A percentile compares a stretch with the other conserved stretches of the same genome.
phyloP scores from a whole-genome alignment of 306 rosid genomes.

The Urtica urens region DNA sequence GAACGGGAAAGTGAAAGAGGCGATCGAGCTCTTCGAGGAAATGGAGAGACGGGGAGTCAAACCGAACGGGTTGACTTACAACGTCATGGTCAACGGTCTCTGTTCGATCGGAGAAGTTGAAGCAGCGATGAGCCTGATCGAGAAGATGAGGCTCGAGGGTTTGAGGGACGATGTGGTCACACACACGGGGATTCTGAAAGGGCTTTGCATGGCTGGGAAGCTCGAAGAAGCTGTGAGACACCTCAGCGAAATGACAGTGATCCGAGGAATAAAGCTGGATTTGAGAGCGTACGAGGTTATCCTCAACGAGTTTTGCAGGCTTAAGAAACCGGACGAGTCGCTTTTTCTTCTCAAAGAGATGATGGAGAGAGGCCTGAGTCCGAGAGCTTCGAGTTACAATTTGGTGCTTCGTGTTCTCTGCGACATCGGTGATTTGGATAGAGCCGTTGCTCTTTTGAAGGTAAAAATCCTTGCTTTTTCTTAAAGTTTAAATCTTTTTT shows the following conservation, averaged over 20 bases:
- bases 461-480: no score
- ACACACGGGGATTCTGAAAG: conserved; percentile 36
- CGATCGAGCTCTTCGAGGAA: conserved; percentile 24
- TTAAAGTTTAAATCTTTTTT: no score
- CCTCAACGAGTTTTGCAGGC: conserved; percentile 34
- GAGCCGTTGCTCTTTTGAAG: conserved; percentile 33
- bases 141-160: conserved; percentile 43
- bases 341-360: conserved; percentile 36
- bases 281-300: conserved; percentile 30
- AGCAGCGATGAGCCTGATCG: conserved; percentile 39
- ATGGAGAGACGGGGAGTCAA: conserved; percentile 29
- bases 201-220: conserved; percentile 35
- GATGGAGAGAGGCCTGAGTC: conserved; percentile 28
- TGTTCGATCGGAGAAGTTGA: conserved; percentile 34
- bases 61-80: conserved; percentile 40
- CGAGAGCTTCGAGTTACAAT: conserved; percentile 34
- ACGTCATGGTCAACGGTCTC: conserved; percentile 36
- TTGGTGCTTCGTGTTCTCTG: conserved; percentile 30
- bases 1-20: conserved; percentile 30
- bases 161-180: conserved; percentile 33
- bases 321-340: conserved; percentile 27
- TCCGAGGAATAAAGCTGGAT: conserved; percentile 27
- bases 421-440: conserved; percentile 24
- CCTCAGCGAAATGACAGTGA: conserved; percentile 27
- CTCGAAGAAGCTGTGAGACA: conserved; percentile 30